Evolutionary conservation across 805 yeast species (phyloP).

Genomic region (Candida sonorensis): DNA sequence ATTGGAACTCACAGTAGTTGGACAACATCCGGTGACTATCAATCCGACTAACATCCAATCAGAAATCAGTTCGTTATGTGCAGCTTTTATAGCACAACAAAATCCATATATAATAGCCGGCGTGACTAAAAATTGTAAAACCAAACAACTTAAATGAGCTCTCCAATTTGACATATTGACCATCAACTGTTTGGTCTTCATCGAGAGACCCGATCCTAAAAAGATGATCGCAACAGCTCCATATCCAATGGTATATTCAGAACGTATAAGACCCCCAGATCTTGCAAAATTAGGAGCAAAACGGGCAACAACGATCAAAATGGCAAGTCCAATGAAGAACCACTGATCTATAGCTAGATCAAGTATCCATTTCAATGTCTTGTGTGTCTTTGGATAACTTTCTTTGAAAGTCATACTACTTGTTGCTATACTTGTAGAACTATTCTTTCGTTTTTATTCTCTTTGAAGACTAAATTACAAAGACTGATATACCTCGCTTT

Average conservation of each 20-base stretch:
- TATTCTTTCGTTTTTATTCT: too few relatives aligned
- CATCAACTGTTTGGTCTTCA: constrained; percentile 56
- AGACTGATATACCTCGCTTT: too few relatives aligned
- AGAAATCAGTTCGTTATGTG: constrained; percentile 54
- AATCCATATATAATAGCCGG: constrained; percentile 55
- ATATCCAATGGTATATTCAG: constrained; percentile 72
- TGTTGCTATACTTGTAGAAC: too few relatives aligned
- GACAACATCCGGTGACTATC: constrained; percentile 78
- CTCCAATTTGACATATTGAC: constrained; percentile 72
- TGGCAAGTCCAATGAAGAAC: constrained; percentile 70
- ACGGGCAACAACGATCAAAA: constrained; percentile 67
- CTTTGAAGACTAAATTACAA: too few relatives aligned
- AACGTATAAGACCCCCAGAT: constrained; percentile 70
- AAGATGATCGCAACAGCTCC: constrained; percentile 86
- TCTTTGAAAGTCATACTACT: constrained; percentile 4
- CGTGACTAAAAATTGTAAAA: constrained; percentile 59
- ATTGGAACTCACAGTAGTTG: constrained; percentile 87
- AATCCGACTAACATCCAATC: constrained; percentile 77
- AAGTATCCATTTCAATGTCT: constrained; percentile 1
- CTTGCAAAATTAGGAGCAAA: constrained; percentile 79
- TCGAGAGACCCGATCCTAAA: constrained; percentile 72
- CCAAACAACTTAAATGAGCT: constrained; percentile 66
- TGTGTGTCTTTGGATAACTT: constrained; percentile 2
- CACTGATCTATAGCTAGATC: constrained; percentile 41
- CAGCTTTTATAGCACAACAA: constrained; percentile 54